phyloP scores from a whole-genome alignment of 2,329 filamentous ascomycete genomes.

The Xylogone sp. region DNA sequence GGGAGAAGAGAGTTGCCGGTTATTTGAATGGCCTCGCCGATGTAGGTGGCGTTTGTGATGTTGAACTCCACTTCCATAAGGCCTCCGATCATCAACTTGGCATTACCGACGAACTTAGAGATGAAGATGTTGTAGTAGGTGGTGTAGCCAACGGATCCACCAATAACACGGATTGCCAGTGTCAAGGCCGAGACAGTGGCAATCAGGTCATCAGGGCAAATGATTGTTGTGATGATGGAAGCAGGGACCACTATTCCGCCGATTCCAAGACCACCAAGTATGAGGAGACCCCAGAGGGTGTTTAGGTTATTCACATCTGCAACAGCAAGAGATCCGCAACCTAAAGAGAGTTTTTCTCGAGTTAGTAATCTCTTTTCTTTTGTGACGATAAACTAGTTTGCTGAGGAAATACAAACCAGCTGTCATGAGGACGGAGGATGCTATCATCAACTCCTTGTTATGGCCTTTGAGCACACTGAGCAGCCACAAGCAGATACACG shows the following conservation, averaged over 20 bases:
- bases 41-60: background rate
- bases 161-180: background rate
- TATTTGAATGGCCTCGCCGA: background rate
- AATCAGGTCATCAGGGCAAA: background rate
- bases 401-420: too few relatives aligned
- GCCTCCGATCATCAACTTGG: too few relatives aligned
- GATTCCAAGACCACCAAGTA: conserved; percentile 1
- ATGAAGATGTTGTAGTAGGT: background rate
- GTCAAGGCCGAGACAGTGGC: background rate
- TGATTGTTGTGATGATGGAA: conserved; percentile 1
- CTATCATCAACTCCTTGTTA: background rate
- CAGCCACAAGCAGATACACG: background rate
- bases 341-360: too few relatives aligned
- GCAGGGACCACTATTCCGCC: conserved; percentile 1
- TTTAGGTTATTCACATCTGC: background rate
- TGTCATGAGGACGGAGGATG: background rate
- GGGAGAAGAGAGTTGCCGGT: too few relatives aligned
- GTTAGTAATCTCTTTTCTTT: too few relatives aligned
- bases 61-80: too few relatives aligned
- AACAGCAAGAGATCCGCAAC: conserved; percentile 1
- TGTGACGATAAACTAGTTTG: too few relatives aligned
- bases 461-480: background rate
- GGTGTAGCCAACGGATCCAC: background rate
- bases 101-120: conserved; percentile 67
- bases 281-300: conserved; percentile 2